Base-by-base conservation (phyloP, 768 basidiomycete genomes). In the Kondoa subrosea region DNA sequence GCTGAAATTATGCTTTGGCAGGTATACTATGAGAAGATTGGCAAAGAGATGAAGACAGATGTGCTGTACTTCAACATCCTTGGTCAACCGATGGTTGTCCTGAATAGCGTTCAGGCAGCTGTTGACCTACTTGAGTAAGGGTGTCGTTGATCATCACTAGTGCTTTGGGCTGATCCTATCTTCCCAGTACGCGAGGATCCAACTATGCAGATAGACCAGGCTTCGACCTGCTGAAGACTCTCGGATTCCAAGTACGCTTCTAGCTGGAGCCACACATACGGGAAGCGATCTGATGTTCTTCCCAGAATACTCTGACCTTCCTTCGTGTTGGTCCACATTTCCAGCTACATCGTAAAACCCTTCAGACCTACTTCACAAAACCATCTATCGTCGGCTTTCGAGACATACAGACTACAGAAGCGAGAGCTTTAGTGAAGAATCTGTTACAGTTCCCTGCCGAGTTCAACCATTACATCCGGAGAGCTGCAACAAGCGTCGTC, bases 21-120 rank as follows among this genome's bases (percentile, higher is more conserved):
- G 40, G 40, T 50, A 21, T 50, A 50, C 40, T 50, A 50, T 50
- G 40, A 50, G 21, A 21, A 8, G 12, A 21, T 8, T 8, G 40
- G 40, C 40, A 61, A 61, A 25, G n/a, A n/a, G 59, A 8, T 12
- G 26, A 4, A 61, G 16, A 27, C 8, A 4, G 59, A 61, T 25
- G 59, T 61, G 12, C 26, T 61, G 26, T 61, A 8, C 59, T 32
- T 61, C 59, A 32, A 61, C 12, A 61, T 27, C 4, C 59, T 61
- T 4, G 31, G 31, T 12, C 59, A 61, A 25, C 59, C 59, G 8
- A 61, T 61, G 26, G 59, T 61, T n/a, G 59, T 61, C 31, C n/a
- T 61, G 26, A 61, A 61, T 25, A 61, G 59, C 59, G 59, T 61
- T 8, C 12, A 4, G 25, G 59, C 59, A n/a, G 59, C 59, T 61